Base-by-base conservation (phyloP, 805 yeast species). In the Ogataea glucozyma region DNA sequence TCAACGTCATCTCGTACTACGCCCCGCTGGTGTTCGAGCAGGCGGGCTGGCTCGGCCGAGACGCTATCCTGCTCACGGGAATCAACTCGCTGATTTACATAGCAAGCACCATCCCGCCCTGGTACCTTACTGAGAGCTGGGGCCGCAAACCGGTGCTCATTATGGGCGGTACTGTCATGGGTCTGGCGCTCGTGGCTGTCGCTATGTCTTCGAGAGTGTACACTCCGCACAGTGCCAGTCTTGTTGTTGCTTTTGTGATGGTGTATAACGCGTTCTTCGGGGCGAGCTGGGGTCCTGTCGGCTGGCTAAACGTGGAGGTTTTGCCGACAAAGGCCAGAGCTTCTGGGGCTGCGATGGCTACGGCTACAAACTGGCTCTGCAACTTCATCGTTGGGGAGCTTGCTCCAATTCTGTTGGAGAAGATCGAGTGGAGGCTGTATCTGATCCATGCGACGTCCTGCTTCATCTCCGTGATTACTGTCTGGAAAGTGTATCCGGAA, bases 11-110 rank as follows among this genome's bases (percentile, higher is more conserved):
- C 41, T 83, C 95, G 1, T 90, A 90, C 65, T 89, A 89, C 67
- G 96, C 97, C 2, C 96, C 97, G 2, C 69, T 90, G 64, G 95
- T 89, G 36, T 90, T 89, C 64, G 97, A 90, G 62, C 86, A 86
- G 54, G 97, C 97, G 3, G 97, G 97, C 20, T 90, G 97, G 96
- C 65, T 75, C 6, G 97, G 97, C 19, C 72, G 95, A 47, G 78
- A 80, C 51, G 96, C 97, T 3, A 79, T 89, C 48, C 73, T 88
- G 49, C 86, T 89, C 95, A 88, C 97, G 0, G 97, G 97, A 17
- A 73, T 86, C 44, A 83, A 84, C 54, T 74, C 80, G 5, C 47
- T 83, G 10, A 68, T 83, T 24, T 83, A 84, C 41, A 38, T 65
- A 4, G 18, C 53, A 4, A 76, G 88, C 34, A 88, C 96, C 0